Evolutionary conservation across 345 rosid species (phyloP), one percentile per base, ranked within the genome.

Genomic region (Euphorbia peplus): DNA sequence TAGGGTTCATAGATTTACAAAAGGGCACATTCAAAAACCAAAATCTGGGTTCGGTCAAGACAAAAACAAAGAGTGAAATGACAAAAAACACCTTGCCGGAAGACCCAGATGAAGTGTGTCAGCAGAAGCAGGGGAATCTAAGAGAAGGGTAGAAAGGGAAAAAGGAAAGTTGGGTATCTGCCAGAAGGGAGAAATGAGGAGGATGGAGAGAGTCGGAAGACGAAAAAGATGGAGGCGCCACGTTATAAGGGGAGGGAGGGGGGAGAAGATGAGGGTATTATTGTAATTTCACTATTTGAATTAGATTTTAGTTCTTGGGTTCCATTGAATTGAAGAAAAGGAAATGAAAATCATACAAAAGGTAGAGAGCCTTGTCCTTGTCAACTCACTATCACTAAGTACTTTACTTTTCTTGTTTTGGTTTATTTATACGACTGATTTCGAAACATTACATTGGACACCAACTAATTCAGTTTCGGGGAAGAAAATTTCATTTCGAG

Each of bases 191-290:
- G 30, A 47, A 60, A 10, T 29, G 55, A 21, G 71, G 9, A 35
- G 7, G 18, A 29, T 18, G n/a, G 61, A 41, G 66, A 67, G 60
- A 60, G 50, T 26, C 47, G 71, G 64, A 37, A 32, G 59, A 66
- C 44, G 73, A 46, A 21, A 8, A 70, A 44, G 39, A 16, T 51
- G 53, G 56, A 70, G 51, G n/a, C 65, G 74, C 71, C 84, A 70
- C 77, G 83, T 74, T 62, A 42, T 26, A 15, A 61, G 75, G 69
- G 50, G 2, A 1, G 16, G 14, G 9, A 61, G 75, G 69, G 50
- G 2, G 3, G 16, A 4, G 9, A 12, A 21, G 25, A 5, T 1
- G 26, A 53, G 57, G 57, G 8, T 24, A n/a, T 53, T 21, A 53
- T 4, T 22, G 57, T 22, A 53, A 53, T 21, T 21, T 2, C 16